phyloP scores from a whole-genome alignment of 768 basidiomycete species.

The Pleurotus ostreatus region DNA sequence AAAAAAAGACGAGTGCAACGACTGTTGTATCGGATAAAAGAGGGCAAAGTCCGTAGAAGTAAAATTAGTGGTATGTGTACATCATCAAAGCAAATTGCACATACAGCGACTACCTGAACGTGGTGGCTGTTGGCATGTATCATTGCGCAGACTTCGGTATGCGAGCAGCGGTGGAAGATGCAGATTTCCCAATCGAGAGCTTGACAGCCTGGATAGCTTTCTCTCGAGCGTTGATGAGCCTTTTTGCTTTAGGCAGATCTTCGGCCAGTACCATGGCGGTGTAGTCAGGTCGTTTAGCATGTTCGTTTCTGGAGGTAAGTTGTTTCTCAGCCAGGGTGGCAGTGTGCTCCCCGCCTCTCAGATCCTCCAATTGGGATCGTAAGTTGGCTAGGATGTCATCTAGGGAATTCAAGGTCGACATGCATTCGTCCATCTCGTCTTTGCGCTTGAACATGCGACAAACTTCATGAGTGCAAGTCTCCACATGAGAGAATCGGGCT shows the following conservation, averaged over 20 bases:
- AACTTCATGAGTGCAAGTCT: slow-evolving; percentile 70
- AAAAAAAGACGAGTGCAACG: too few species aligned
- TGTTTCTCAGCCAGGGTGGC: not conserved
- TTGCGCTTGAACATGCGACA: slow-evolving; percentile 62
- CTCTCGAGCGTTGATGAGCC: slow-evolving; percentile 68
- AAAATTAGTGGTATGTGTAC: too few species aligned
- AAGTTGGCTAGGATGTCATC: slow-evolving; percentile 59
- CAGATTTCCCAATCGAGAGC: slow-evolving; percentile 41
- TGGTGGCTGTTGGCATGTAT: too few species aligned
- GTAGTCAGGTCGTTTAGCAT: slow-evolving; percentile 41
- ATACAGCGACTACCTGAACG: too few species aligned
- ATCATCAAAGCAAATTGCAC: too few species aligned
- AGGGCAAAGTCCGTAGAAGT: too few species aligned
- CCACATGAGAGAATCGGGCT: slow-evolving; percentile 71
- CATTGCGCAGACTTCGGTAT: too few species aligned
- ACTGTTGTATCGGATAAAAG: too few species aligned
- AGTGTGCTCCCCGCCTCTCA: slow-evolving; percentile 11
- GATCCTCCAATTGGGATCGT: slow-evolving; percentile 38
- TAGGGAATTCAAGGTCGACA: slow-evolving; percentile 51
- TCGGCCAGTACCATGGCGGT: slow-evolving; percentile 28
- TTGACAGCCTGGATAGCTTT: slow-evolving; percentile 64
- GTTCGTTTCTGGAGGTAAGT: slow-evolving; percentile 1
- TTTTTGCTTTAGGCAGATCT: slow-evolving; percentile 60
- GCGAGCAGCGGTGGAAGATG: not conserved
- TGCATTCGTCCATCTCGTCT: slow-evolving; percentile 64